Conservation (phyloP, 1,139 yeast species). For the Pichia sp. region DNA sequence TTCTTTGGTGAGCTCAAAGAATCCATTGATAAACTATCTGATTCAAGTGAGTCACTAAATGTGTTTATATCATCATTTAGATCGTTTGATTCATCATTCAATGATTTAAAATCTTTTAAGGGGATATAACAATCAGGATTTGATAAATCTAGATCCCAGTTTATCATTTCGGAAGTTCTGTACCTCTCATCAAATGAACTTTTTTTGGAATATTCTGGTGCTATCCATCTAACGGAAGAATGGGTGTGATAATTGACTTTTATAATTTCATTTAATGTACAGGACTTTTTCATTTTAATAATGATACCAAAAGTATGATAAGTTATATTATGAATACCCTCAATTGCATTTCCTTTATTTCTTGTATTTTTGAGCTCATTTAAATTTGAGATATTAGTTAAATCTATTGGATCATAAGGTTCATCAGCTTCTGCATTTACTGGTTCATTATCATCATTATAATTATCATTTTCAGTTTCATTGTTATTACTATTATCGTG, state of each 20-base stretch:
- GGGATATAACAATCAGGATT: slow-evolving; percentile 32
- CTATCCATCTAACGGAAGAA: slow-evolving; percentile 27
- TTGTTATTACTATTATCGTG: slow-evolving; percentile 7
- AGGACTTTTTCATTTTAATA: slow-evolving; percentile 23
- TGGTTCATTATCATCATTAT: slow-evolving; percentile 7
- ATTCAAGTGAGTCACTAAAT: slow-evolving; percentile 5
- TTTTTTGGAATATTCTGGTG: slow-evolving; percentile 21
- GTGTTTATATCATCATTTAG: slow-evolving; percentile 1
- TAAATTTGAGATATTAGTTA: not conserved
- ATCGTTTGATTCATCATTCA: slow-evolving; percentile 5
- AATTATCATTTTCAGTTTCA: slow-evolving; percentile 14
- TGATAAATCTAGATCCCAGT: slow-evolving; percentile 29
- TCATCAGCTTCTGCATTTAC: slow-evolving; percentile 3
- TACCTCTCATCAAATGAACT: slow-evolving; percentile 26
- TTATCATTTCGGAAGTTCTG: slow-evolving; percentile 26
- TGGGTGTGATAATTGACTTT: slow-evolving; percentile 28
- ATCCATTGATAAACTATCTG: slow-evolving; percentile 5
- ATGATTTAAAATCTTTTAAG: slow-evolving; percentile 15
- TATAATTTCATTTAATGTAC: slow-evolving; percentile 22
- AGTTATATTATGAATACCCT: slow-evolving; percentile 22
- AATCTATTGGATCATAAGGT: slow-evolving; percentile 4
- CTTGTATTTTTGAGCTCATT: not conserved
- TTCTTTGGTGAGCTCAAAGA: slow-evolving; percentile 3
- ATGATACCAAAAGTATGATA: slow-evolving; percentile 30
- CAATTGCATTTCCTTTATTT: not conserved